Evolutionary conservation across 352 stramenopile species (phyloP).

Genomic region (Pythium utonaiense): DNA sequence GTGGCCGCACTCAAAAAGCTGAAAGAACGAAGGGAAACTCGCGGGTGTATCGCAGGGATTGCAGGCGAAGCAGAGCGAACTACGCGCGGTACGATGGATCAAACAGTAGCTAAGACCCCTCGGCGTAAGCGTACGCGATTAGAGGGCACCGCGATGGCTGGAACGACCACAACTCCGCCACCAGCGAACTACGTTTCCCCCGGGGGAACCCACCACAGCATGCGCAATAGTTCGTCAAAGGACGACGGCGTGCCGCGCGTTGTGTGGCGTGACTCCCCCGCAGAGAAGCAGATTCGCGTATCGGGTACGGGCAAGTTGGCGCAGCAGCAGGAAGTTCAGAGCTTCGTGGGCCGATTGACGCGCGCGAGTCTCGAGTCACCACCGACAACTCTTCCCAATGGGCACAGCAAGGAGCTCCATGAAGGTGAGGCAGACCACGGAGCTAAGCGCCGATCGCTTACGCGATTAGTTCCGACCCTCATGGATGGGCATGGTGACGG

Average conservation of each 20-base stretch:
- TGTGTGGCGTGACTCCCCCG: slow-evolving; percentile 80
- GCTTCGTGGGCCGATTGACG: slow-evolving; percentile 57
- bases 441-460: slow-evolving; percentile 21
- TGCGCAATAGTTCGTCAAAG: slow-evolving; percentile 4
- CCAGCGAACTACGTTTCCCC: slow-evolving; percentile 5
- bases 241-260: slow-evolving; percentile 31
- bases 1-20: slow-evolving; percentile 1
- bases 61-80: not conserved
- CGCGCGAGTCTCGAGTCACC: slow-evolving; percentile 49
- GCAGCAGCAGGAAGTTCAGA: slow-evolving; percentile 63
- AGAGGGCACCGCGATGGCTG: slow-evolving; percentile 27
- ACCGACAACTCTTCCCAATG: slow-evolving; percentile 1
- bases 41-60: slow-evolving; percentile 2
- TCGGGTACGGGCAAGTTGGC: slow-evolving; percentile 67
- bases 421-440: not conserved
- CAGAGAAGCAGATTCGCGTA: slow-evolving; percentile 74
- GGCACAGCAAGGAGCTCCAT: not conserved
- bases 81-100: slow-evolving; percentile 10
- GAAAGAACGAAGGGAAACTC: slow-evolving; percentile 14
- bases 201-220: not conserved
- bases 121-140: slow-evolving; percentile 45
- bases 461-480: slow-evolving; percentile 8
- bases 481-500: not conserved
- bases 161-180: slow-evolving; percentile 10
- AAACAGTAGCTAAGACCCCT: slow-evolving; percentile 10